These are phyloP conservation scores for Beta corolliflora DNA, from an alignment of 179 eudicot genomes.

Conservation along the genomic window DNA sequence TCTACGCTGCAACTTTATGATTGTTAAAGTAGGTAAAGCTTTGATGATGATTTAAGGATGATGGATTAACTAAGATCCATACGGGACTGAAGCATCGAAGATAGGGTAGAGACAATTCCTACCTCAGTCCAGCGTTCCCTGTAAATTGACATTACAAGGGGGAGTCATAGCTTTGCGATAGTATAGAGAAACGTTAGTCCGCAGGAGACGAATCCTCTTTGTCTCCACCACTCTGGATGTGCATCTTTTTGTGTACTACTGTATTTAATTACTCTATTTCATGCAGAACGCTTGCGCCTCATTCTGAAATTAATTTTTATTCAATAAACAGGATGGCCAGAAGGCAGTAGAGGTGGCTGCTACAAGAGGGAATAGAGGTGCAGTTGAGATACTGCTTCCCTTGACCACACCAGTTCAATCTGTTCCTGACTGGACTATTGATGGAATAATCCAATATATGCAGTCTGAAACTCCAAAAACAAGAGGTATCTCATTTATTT, in stretches of 20 bases:
- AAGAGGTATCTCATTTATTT: slow-evolving; percentile 47
- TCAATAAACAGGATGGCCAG: slow-evolving; percentile 62
- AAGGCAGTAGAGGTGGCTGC: slow-evolving; percentile 89
- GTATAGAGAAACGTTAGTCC: neutral
- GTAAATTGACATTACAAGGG: neutral
- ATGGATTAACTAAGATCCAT: neutral
- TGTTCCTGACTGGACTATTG: slow-evolving; percentile 72
- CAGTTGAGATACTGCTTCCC: slow-evolving; percentile 75
- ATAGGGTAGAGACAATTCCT: neutral
- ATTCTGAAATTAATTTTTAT: neutral
- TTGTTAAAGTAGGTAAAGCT: neutral
- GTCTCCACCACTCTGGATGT: neutral
- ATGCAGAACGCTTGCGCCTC: neutral
- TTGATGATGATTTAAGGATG: neutral
- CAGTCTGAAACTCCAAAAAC: slow-evolving; percentile 59
- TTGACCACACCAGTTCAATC: slow-evolving; percentile 52
- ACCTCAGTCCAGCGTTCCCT: neutral
- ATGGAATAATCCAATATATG: slow-evolving; percentile 68
- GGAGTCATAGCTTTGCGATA: neutral
- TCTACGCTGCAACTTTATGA: neutral
- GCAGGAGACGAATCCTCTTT: neutral
- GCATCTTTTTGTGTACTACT: neutral
- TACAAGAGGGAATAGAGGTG: slow-evolving; percentile 58
- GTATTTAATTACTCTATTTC: neutral
- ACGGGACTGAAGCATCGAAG: neutral